A percentile compares a stretch with the other conserved stretches of the same genome.
Conservation (phyloP, 1,284 basidiomycete genomes). For the Microbotryomycetes sp. region DNA sequence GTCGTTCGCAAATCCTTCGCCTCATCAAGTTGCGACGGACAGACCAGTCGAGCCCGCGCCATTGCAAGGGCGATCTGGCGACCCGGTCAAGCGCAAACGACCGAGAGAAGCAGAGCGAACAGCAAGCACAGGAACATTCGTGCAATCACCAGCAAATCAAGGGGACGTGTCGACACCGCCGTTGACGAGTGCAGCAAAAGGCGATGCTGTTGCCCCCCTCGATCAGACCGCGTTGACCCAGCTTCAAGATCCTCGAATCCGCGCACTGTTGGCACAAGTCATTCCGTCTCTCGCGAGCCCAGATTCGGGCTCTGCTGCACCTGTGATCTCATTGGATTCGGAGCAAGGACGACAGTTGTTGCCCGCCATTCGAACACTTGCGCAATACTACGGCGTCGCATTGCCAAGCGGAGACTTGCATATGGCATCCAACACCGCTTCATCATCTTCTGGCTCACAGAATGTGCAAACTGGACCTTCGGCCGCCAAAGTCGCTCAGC, state of each 20-base stretch:
- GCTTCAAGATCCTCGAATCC: slow-evolving; percentile 18
- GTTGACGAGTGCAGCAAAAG: neutral
- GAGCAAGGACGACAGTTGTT: slow-evolving; percentile 11
- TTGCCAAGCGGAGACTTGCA: neutral
- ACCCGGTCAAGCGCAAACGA: slow-evolving; percentile 29
- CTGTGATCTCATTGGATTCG: slow-evolving; percentile 3
- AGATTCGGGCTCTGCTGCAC: neutral
- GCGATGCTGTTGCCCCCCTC: neutral
- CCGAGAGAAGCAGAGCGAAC: slow-evolving; percentile 7
- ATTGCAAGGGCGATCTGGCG: slow-evolving; percentile 11
- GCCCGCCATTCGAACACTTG: slow-evolving; percentile 22
- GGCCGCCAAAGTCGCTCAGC: neutral
- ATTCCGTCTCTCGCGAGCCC: slow-evolving; percentile 14
- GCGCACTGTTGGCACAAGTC: slow-evolving; percentile 23
- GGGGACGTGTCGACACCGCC: neutral
- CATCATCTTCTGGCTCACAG: neutral
- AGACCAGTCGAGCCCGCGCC: slow-evolving; percentile 10
- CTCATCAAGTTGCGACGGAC: slow-evolving; percentile 12
- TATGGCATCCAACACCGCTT: neutral
- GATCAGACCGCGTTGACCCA: neutral
- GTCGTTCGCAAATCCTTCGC: slow-evolving; percentile 29
- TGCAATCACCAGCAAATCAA: too few relatives aligned
- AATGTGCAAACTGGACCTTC: neutral
- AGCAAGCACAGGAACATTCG: too few relatives aligned
- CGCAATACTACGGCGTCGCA: slow-evolving; percentile 18